These are phyloP conservation scores for Zizania palustris DNA, from an alignment of 202 grass and related monocot species.

Conservation along the genomic window DNA sequence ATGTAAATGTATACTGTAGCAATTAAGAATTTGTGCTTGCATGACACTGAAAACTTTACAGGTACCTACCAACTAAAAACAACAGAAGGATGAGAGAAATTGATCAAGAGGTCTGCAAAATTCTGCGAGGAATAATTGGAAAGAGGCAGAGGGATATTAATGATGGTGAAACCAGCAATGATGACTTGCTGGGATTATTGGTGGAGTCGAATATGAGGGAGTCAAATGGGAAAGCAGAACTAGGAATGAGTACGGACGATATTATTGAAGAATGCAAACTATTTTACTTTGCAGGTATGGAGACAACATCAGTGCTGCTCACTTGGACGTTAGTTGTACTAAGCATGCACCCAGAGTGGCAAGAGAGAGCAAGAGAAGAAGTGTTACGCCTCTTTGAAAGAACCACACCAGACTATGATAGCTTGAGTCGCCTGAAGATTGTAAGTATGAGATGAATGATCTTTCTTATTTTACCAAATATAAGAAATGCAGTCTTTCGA, in stretches of 20 bases:
- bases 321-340: constrained; percentile 74
- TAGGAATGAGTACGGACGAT: constrained; percentile 61
- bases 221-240: constrained; percentile 41
- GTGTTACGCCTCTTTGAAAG: constrained; percentile 56
- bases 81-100: constrained; percentile 60
- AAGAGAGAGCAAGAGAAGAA: constrained; percentile 72
- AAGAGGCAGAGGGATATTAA: constrained; percentile 50
- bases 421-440: constrained; percentile 62
- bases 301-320: constrained; percentile 64
- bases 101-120: constrained; percentile 39
- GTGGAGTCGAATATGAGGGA: constrained; percentile 63
- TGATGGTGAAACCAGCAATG: constrained; percentile 47
- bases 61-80: constrained; percentile 70
- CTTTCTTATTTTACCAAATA: neutral
- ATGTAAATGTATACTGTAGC: neutral
- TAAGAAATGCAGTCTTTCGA: neutral
- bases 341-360: constrained; percentile 79
- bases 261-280: constrained; percentile 82
- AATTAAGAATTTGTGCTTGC: neutral
- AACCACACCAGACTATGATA: constrained; percentile 56
- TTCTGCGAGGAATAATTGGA: constrained; percentile 58
- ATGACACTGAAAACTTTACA: constrained; percentile 38
- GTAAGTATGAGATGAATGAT: constrained; percentile 45
- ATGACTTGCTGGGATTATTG: constrained; percentile 65
- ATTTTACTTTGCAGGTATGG: constrained; percentile 84